These are phyloP conservation scores for Solanum gandarillasii DNA, from an alignment of 257 asterid genomes.

Conservation along the genomic window DNA sequence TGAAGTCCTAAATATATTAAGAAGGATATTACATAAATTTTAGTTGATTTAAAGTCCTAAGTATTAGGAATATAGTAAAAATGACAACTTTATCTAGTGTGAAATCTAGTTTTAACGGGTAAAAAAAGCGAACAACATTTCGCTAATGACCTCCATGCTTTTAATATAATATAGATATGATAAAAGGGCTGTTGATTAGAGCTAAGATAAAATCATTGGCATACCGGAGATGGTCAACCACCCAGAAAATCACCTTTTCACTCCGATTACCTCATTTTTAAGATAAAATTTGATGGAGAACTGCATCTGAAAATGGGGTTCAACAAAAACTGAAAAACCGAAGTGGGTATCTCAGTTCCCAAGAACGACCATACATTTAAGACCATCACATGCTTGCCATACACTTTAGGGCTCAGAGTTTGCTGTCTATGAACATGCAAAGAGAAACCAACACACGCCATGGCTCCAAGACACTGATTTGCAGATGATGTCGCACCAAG, in stretches of 20 bases:
- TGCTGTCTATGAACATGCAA: not conserved
- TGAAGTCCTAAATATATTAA: not conserved
- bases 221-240: not conserved
- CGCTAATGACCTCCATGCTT: not conserved
- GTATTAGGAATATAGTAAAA: not conserved
- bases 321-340: not conserved
- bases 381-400: not conserved
- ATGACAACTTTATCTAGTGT: not conserved
- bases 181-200: not conserved
- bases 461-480: constrained; percentile 8
- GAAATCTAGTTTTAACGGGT: not conserved
- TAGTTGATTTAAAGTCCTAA: not conserved
- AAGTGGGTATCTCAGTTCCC: not conserved
- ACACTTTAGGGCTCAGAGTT: constrained; percentile 4
- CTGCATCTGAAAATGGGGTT: not conserved
- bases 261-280: not conserved
- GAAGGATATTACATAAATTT: not conserved
- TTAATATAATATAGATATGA: not conserved
- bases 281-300: not conserved
- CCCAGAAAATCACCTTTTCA: not conserved
- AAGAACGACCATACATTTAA: not conserved
- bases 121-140: not conserved
- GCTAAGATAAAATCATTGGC: not conserved
- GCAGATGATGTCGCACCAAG: not conserved
- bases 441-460: constrained; percentile 3